phyloP scores from a whole-genome alignment of 305 asterid species.

The Fraxinus latifolia region DNA sequence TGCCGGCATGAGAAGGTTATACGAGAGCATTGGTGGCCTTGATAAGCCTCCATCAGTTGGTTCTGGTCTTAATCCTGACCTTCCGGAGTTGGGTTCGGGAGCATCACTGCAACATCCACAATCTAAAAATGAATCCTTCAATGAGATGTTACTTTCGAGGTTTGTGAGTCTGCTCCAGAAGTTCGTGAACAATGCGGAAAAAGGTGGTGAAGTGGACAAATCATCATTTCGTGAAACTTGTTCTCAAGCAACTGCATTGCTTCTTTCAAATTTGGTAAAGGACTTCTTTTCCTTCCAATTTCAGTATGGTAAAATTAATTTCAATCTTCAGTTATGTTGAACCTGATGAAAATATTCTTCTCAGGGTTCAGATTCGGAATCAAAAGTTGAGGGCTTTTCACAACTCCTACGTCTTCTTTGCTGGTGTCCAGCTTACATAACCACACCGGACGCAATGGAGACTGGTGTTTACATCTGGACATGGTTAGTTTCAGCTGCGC shows the following conservation, averaged over 20 bases:
- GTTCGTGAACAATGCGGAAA: constrained; percentile 80
- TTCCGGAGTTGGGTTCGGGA: constrained; percentile 41
- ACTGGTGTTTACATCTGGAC: constrained; percentile 99
- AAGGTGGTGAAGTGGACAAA: constrained; percentile 87
- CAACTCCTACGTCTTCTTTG: constrained; percentile 98
- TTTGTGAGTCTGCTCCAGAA: constrained; percentile 84
- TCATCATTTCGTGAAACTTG: constrained; percentile 84
- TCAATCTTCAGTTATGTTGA: constrained; percentile 15
- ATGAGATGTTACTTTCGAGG: constrained; percentile 69
- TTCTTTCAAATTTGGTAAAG: constrained; percentile 83
- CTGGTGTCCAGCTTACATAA: constrained; percentile 99
- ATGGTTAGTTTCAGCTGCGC: constrained; percentile 99
- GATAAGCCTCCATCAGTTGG: constrained; percentile 33
- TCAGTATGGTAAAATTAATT: constrained; percentile 14
- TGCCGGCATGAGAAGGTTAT: constrained; percentile 97
- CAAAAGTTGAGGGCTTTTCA: constrained; percentile 81
- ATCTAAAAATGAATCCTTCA: constrained; percentile 63
- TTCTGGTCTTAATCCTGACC: constrained; percentile 53
- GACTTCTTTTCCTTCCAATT: constrained; percentile 17
- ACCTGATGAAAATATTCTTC: constrained; percentile 29
- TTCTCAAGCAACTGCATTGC: constrained; percentile 97
- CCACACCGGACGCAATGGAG: constrained; percentile 93
- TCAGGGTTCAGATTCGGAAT: constrained; percentile 79
- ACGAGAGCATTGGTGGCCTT: constrained; percentile 82
- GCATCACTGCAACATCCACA: constrained; percentile 38